A percentile compares a stretch with the other conserved stretches of the same genome.
Conservation (phyloP, 371 early-diverging fungal species). For the Mycotypha africana region DNA sequence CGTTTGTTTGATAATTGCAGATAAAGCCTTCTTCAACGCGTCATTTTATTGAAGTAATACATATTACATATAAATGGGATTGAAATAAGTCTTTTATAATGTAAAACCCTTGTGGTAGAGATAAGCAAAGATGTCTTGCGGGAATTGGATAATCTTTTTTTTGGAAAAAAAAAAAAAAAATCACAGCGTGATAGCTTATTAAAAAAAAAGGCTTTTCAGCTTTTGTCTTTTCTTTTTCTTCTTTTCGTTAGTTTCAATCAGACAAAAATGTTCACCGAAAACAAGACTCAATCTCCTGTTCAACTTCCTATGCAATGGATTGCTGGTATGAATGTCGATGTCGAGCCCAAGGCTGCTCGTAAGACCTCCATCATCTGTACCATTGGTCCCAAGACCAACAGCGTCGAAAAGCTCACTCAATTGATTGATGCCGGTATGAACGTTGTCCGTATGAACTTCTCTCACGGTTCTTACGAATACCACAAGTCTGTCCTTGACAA, state of each 20-base stretch:
- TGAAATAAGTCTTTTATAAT: constrained; percentile 11
- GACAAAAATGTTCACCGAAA: constrained; percentile 16
- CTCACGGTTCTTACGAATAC: constrained; percentile 90
- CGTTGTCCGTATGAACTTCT: constrained; percentile 93
- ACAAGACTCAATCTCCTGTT: constrained; percentile 5
- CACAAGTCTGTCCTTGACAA: constrained; percentile 81
- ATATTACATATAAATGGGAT: no score
- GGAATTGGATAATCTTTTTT: neutral
- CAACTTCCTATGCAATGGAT: constrained; percentile 66
- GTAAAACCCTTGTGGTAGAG: constrained; percentile 18
- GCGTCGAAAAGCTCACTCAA: constrained; percentile 74
- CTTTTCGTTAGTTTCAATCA: neutral
- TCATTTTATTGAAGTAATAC: no score
- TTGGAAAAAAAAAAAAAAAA: neutral
- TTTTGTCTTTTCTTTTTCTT: constrained; percentile 2
- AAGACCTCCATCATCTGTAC: constrained; percentile 85
- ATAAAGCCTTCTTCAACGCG: no score
- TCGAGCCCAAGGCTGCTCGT: constrained; percentile 57
- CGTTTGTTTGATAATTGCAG: no score
- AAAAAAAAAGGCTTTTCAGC: neutral
- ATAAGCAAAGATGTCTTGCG: constrained; percentile 12
- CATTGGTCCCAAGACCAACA: constrained; percentile 77
- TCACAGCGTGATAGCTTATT: neutral
- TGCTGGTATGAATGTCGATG: constrained; percentile 59
- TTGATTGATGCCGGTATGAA: constrained; percentile 91